Conservation (phyloP, 371 early-diverging fungal genomes). For the Mucor velutinosus region DNA sequence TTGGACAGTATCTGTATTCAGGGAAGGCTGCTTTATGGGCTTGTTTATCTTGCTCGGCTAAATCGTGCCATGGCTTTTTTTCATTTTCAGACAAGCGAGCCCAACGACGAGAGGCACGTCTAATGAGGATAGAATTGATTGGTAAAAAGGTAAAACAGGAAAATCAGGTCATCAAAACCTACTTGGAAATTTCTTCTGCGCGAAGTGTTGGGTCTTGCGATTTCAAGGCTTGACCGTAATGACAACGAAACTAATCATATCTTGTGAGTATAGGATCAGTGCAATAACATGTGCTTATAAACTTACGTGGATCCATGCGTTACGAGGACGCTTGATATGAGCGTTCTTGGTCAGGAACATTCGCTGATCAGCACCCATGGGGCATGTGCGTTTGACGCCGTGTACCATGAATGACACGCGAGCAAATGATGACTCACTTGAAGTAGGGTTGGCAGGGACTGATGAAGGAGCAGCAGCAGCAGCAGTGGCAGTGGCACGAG, state of each 20-base stretch:
- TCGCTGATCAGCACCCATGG: conserved; percentile 12
- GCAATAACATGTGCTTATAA: background rate
- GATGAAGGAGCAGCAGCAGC: background rate
- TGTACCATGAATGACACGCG: background rate
- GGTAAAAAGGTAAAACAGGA: background rate
- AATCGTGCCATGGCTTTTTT: conserved; percentile 52
- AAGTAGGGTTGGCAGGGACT: background rate
- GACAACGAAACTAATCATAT: conserved; percentile 33
- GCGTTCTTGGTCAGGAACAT: conserved; percentile 39
- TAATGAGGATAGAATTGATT: background rate
- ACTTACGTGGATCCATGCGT: conserved; percentile 43
- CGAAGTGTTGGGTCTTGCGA: conserved; percentile 35
- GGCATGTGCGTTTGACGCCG: background rate
- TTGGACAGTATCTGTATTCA: conserved; percentile 47
- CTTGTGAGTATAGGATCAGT: background rate
- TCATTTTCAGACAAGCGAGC: conserved; percentile 42
- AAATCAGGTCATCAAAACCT: conserved; percentile 7
- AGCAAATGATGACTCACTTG: conserved; percentile 2
- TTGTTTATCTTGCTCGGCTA: conserved; percentile 48
- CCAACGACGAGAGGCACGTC: conserved; percentile 51
- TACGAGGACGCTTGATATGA: conserved; percentile 41
- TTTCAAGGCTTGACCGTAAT: conserved; percentile 37
- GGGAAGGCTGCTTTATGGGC: conserved; percentile 55
- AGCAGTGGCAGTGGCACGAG: background rate
- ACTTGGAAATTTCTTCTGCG: conserved; percentile 44